A percentile compares a stretch with the other conserved stretches of the same genome.
phyloP scores from a whole-genome alignment of 129 eudicot genomes.

The Helichrysum umbraculigerum region DNA sequence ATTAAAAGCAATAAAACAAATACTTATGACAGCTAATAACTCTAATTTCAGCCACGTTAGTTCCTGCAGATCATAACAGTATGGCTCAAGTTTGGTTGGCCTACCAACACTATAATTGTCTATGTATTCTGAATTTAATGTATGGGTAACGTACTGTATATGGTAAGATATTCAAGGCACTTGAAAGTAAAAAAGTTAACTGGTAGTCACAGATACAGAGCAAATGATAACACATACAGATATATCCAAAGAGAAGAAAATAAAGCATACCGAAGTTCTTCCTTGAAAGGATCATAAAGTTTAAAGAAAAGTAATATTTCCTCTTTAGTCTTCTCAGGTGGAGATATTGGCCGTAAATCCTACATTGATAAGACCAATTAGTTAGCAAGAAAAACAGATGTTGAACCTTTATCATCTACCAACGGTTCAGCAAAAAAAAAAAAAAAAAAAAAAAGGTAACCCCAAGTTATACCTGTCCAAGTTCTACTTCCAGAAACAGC shows the following conservation, averaged over 20 bases:
- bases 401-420: neutral
- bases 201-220: neutral
- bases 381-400: neutral
- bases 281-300: constrained; percentile 65
- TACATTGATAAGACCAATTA: constrained; percentile 29
- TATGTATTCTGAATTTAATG: neutral
- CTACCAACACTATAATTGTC: neutral
- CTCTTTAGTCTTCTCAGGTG: constrained; percentile 54
- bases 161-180: neutral
- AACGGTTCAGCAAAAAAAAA: neutral
- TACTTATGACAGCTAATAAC: no score
- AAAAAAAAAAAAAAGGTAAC: neutral
- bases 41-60: no score
- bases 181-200: neutral
- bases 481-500: constrained; percentile 12
- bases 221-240: neutral
- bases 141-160: neutral
- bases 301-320: constrained; percentile 70
- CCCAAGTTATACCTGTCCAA: neutral
- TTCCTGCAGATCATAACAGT: no score
- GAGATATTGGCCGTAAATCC: constrained; percentile 57
- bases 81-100: neutral
- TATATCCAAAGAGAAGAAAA: neutral
- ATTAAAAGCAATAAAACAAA: no score
- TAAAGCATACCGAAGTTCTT: constrained; percentile 55